Conservation (phyloP, 441 rosid genomes). For the Geranium incanum region DNA sequence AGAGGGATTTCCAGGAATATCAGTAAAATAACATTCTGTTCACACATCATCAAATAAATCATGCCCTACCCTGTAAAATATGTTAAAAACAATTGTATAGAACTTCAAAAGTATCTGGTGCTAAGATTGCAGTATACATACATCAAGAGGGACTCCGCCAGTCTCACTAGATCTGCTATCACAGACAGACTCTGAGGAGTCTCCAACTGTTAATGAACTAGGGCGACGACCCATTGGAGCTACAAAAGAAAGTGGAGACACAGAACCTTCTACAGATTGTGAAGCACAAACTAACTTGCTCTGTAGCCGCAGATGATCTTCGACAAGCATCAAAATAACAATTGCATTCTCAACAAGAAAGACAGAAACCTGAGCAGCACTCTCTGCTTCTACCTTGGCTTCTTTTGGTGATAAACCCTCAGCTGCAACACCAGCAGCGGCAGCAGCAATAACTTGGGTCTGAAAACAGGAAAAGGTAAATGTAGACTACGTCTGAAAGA, state of each 20-base stretch:
- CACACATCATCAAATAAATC: conserved; percentile 4
- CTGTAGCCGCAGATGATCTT: conserved; percentile 96
- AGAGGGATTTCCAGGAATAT: not conserved
- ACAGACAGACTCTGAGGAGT: conserved; percentile 50
- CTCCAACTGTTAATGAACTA: conserved; percentile 38
- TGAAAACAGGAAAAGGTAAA: conserved; percentile 37
- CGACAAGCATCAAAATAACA: conserved; percentile 98
- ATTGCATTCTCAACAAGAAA: conserved; percentile 98
- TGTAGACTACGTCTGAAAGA: conserved; percentile 19
- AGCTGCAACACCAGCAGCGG: conserved; percentile 99
- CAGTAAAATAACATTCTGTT: not conserved
- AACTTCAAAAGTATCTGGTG: not conserved
- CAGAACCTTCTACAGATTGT: conserved; percentile 45
- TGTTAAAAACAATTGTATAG: not conserved
- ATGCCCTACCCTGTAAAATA: conserved; percentile 1
- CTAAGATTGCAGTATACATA: conserved; percentile 38
- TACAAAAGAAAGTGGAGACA: conserved; percentile 72
- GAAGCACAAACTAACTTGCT: conserved; percentile 75
- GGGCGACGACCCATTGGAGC: conserved; percentile 48
- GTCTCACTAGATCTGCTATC: conserved; percentile 60
- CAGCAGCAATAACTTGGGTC: conserved; percentile 99
- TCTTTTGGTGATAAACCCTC: conserved; percentile 88
- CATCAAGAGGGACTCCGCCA: conserved; percentile 79
- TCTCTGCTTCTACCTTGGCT: conserved; percentile 86
- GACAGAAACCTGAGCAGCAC: conserved; percentile 98